Base-by-base conservation (phyloP, 2,329 filamentous ascomycete genomes). In the Aspergillus transmontanensis region DNA sequence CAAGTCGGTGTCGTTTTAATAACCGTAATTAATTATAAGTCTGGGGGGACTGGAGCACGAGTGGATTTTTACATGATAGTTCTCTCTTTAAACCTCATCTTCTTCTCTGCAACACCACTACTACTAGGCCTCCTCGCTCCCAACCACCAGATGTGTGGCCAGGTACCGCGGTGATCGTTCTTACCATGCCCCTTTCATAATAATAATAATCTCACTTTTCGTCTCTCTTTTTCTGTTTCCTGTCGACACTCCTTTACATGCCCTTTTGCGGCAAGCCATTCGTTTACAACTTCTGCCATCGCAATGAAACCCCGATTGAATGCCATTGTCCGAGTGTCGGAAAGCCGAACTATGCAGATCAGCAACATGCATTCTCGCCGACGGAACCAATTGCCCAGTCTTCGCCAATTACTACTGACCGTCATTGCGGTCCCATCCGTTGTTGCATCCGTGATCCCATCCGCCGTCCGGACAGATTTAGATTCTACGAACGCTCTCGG, bases 391-490 rank as follows among this genome's bases (percentile, higher is more conserved):
- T 34, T 39, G 11, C 64, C 62, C 59, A 59, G 48, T 54, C 41
- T 46, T 58, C 46, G 53, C 58, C 26, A 46, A 41, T 53, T 66
- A 41, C 23, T 61, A 56, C 23, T 64, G 36, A 39, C 46, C 59
- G 58, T 63, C 60, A 23, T 50, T 23, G 36, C 39, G 64, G 65
- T 61, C 50, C 43, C 58, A 39, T 66, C 66, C 23, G 58, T 68
- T 58, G 60, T 66, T 65, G 57, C 55, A 41, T 58, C 41, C 32
- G 39, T 46, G 26, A 48, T 61, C 36, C 39, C 36, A 58, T 45
- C 62, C 45, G 57, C 59, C 57, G 41, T 56, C 28, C 67, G 45
- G 68, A 68, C 69, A 54, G 59, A 60, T 32, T 43, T 59, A 34
- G 30, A 41, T 43, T 16, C 54, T 39, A 9, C 48, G 30, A 41